phyloP scores from a whole-genome alignment of 2,329 filamentous ascomycete genomes.

The Colletotrichum sp. region DNA sequence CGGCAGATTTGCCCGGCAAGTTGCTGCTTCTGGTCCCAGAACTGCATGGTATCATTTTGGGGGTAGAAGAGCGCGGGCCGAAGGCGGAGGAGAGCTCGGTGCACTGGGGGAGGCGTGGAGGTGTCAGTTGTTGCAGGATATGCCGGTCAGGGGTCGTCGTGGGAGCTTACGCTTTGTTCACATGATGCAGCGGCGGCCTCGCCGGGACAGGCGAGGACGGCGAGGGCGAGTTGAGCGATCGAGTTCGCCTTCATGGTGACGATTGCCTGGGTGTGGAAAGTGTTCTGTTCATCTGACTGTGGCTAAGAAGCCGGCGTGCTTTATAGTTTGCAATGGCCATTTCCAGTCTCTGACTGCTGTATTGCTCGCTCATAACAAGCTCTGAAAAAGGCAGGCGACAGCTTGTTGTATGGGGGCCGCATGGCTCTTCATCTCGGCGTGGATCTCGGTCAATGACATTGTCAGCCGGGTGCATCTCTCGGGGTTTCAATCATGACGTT shows the following conservation, averaged over 20 bases:
- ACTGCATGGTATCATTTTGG: background rate
- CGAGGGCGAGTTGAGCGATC: background rate
- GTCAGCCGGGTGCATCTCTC: background rate
- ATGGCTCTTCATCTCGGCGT: background rate
- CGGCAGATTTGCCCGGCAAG: background rate
- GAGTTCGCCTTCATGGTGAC: background rate
- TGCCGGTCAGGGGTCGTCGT: background rate
- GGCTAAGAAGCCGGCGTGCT: rapidly evolving
- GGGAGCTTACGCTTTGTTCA: background rate
- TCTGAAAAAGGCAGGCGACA: background rate
- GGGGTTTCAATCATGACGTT: background rate
- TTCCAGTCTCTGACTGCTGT: rapidly evolving
- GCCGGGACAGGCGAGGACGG: background rate
- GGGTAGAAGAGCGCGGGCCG: background rate
- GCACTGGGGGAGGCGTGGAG: background rate
- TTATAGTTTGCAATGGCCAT: background rate
- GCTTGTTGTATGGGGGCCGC: background rate
- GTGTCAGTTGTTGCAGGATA: rapidly evolving
- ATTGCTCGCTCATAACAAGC: rapidly evolving
- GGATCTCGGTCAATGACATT: background rate
- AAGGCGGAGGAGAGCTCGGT: background rate
- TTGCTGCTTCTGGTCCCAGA: background rate
- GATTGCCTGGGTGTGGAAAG: background rate
- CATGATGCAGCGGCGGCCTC: background rate
- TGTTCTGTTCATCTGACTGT: background rate